These are phyloP conservation scores for Tanacetum coccineum DNA, from an alignment of 129 eudicot species.

Conservation along the genomic window DNA sequence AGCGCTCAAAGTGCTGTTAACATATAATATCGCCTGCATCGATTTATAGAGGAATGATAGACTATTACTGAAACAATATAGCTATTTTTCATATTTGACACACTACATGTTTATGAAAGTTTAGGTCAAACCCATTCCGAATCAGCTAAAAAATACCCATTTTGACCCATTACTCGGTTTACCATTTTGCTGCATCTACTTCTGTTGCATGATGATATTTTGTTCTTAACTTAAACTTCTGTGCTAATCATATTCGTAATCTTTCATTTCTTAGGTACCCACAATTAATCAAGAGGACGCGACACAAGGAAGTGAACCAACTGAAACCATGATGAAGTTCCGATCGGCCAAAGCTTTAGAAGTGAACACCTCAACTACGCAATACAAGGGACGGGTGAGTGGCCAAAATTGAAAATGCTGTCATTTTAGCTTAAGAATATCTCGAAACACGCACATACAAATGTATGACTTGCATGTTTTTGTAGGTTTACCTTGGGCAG, in stretches of 20 bases:
- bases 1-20: no score
- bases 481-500: conserved; percentile 36
- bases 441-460: not conserved
- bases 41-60: no score
- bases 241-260: not conserved
- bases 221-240: not conserved
- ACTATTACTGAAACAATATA: no score
- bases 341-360: conserved; percentile 51
- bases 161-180: no score
- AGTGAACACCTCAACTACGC: conserved; percentile 29
- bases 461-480: not conserved
- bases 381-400: conserved; percentile 33
- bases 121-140: no score
- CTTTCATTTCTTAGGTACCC: conserved; percentile 46
- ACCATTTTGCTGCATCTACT: no score
- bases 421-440: not conserved
- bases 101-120: no score
- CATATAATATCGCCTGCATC: no score
- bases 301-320: conserved; percentile 46
- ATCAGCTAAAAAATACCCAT: no score
- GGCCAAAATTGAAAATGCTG: not conserved
- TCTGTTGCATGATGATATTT: not conserved
- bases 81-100: no score
- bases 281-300: conserved; percentile 64
- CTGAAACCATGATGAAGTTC: conserved; percentile 46